Evolutionary conservation across 768 basidiomycete species (phyloP), one percentile per base, ranked within the genome.

Genomic region (Pleurotus djamor): DNA sequence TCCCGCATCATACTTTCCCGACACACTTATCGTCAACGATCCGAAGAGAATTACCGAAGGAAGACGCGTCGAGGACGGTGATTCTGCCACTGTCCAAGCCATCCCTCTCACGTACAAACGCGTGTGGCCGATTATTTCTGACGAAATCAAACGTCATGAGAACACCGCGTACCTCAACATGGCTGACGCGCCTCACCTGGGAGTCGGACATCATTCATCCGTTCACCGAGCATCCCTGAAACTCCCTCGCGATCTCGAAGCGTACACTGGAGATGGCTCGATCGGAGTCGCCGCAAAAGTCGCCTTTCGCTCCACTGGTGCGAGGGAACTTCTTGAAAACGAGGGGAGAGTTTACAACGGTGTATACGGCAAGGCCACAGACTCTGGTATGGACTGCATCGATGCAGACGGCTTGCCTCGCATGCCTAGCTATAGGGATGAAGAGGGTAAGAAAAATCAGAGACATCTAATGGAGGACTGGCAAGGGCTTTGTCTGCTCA

Each of bases 401-500:
- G 38, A 28, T 12, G 54, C 41, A 8, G 28, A 38, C 5, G 17
- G 36, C 13, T 28, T n/a, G 1, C 38, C 38, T 9, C 41, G 14
- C 5, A 12, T 16, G 8, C 8, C 37, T 9, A 56, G 21, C 10
- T 47, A 14, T 7, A 47, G 17, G 45, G 45, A 56, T 14, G 52
- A 21, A 10, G 14, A 28, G 10, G 37, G 13, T 9, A 37, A 16
- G 36, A 38, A 32, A 5, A 14, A 17, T 37, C 5, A 13, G 38
- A 43, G 54, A 10, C 76, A 82, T 59, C 69, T 83, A 49, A 79
- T 75, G 61, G 68, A 83, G 65, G 78, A 82, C 48, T 83, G 77
- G 77, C 78, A 66, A 60, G 83, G 84, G 3, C 76, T 73, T 60
- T 80, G 82, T 58, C 55, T 82, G 43, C 63, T 81, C 1, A 62